Evolutionary conservation across 2,329 filamentous ascomycete species (phyloP).

Genomic region (Fusarium domesticum): DNA sequence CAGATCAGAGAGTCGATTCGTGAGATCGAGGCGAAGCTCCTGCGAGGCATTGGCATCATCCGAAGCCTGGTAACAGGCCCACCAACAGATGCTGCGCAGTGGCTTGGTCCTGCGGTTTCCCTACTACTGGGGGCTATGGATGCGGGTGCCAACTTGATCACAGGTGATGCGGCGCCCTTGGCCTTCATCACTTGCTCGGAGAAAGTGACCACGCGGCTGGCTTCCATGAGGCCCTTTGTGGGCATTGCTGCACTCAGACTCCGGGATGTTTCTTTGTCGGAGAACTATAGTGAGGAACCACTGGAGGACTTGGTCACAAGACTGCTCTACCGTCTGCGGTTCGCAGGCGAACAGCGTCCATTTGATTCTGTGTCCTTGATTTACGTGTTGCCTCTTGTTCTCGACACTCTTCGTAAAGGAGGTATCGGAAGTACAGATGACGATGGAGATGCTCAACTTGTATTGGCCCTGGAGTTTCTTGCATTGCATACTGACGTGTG

Average conservation of each 20-base stretch:
- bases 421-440: slow-evolving; percentile 72
- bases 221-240: slow-evolving; percentile 74
- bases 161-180: slow-evolving; percentile 73
- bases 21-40: slow-evolving; percentile 65
- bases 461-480: slow-evolving; percentile 84
- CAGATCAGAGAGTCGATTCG: slow-evolving; percentile 72
- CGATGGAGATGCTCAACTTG: slow-evolving; percentile 83
- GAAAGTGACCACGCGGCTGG: slow-evolving; percentile 70
- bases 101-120: slow-evolving; percentile 80
- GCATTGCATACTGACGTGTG: slow-evolving; percentile 84
- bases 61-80: slow-evolving; percentile 78
- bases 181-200: slow-evolving; percentile 79
- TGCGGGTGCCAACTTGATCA: slow-evolving; percentile 76
- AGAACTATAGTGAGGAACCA: slow-evolving; percentile 73
- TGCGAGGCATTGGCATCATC: slow-evolving; percentile 83
- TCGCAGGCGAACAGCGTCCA: slow-evolving; percentile 88
- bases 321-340: slow-evolving; percentile 85
- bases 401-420: slow-evolving; percentile 73
- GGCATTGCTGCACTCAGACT: slow-evolving; percentile 83
- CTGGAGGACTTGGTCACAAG: slow-evolving; percentile 81
- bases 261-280: slow-evolving; percentile 69
- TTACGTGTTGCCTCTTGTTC: slow-evolving; percentile 80
- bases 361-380: slow-evolving; percentile 85
- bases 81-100: slow-evolving; percentile 81
- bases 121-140: slow-evolving; percentile 71